Evolutionary conservation across 1,284 basidiomycete species (phyloP).

Genomic region (Boletus hoseneyae): DNA sequence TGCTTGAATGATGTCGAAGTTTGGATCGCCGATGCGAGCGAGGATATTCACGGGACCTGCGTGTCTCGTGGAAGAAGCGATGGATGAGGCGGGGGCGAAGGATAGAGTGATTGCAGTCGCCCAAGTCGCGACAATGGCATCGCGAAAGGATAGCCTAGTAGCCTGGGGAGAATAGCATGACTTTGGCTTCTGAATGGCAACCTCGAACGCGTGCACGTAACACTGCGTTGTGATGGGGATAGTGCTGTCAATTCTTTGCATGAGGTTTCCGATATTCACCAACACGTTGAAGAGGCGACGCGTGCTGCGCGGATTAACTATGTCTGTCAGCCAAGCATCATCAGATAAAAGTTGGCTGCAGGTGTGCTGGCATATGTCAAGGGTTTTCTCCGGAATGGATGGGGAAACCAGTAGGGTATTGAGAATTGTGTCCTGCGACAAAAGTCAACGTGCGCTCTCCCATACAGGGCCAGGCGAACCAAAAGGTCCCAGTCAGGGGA

Average conservation of each 20-base stretch:
- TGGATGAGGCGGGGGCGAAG: slow-evolving; percentile 18
- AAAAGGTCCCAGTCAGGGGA: slow-evolving; percentile 34
- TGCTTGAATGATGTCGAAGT: slow-evolving; percentile 33
- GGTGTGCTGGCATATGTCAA: slow-evolving; percentile 31
- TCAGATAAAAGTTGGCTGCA: slow-evolving; percentile 33
- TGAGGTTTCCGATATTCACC: slow-evolving; percentile 35
- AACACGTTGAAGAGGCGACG: slow-evolving; percentile 35
- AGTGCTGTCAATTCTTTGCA: slow-evolving; percentile 33
- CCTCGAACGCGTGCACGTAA: slow-evolving; percentile 36
- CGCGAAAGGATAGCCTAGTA: slow-evolving; percentile 29
- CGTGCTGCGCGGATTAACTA: slow-evolving; percentile 23
- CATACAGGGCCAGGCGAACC: slow-evolving; percentile 20
- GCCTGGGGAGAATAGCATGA: slow-evolving; percentile 14
- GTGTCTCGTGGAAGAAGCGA: slow-evolving; percentile 18
- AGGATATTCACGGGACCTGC: slow-evolving; percentile 20
- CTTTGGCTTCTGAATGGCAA: slow-evolving; percentile 32
- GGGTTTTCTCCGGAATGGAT: slow-evolving; percentile 29
- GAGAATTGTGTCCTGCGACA: slow-evolving; percentile 25
- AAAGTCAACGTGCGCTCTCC: slow-evolving; percentile 15
- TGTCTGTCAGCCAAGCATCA: slow-evolving; percentile 23
- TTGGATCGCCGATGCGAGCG: slow-evolving; percentile 24
- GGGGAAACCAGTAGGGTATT: slow-evolving; percentile 27
- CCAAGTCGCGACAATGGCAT: slow-evolving; percentile 37
- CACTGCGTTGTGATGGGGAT: slow-evolving; percentile 35
- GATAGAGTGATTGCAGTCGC: slow-evolving; percentile 30